phyloP scores from a whole-genome alignment of 2,329 filamentous ascomycete genomes.

The Talaromyces pinophilus region DNA sequence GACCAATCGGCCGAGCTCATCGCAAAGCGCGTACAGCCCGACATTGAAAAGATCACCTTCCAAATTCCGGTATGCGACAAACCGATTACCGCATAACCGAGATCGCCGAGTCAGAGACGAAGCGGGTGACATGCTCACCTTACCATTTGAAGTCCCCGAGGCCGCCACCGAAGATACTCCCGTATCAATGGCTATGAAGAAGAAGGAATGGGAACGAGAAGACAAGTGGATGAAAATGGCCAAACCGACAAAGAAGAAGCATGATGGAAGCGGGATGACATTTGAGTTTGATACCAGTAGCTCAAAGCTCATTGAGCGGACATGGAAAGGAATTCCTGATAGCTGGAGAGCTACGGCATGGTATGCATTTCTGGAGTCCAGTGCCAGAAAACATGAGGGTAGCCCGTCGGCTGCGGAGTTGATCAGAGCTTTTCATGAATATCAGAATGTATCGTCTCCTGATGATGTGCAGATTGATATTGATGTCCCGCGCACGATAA shows the following conservation, averaged over 20 bases:
- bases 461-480: conserved; percentile 98
- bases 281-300: conserved; percentile 80
- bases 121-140: conserved; percentile 65
- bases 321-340: conserved; percentile 98
- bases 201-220: conserved; percentile 62
- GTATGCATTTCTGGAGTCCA: conserved; percentile 85
- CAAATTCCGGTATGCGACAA: conserved; percentile 55
- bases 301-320: conserved; percentile 83
- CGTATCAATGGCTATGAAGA: conserved; percentile 52
- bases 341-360: conserved; percentile 91
- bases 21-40: conserved; percentile 48
- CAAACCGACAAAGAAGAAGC: conserved; percentile 46
- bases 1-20: conserved; percentile 46
- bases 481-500: conserved; percentile 93
- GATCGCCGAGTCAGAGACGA: conserved; percentile 59
- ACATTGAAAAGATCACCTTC: conserved; percentile 45
- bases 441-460: conserved; percentile 72
- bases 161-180: conserved; percentile 52
- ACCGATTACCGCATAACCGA: conserved; percentile 55
- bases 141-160: conserved; percentile 53
- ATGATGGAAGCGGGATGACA: conserved; percentile 61
- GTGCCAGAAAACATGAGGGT: conserved; percentile 65
- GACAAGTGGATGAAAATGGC: conserved; percentile 71
- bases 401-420: conserved; percentile 70
- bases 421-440: conserved; percentile 68